A percentile compares a stretch with the other conserved stretches of the same genome.
Evolutionary conservation across 169 alveolate species (phyloP).

Genomic region (Plasmodium reichenowi): DNA sequence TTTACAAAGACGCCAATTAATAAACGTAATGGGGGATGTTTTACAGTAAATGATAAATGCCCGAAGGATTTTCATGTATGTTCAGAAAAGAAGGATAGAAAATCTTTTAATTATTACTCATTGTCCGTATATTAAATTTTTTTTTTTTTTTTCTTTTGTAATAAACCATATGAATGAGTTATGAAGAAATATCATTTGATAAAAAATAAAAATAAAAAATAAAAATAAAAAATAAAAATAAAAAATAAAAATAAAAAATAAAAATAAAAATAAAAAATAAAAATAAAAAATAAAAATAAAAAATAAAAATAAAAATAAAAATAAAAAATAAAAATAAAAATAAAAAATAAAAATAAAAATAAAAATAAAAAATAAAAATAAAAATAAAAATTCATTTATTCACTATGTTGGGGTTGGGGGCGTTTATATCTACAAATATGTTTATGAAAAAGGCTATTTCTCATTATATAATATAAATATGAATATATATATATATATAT

Average conservation of each 20-base stretch:
- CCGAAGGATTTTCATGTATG: slow-evolving; percentile 59
- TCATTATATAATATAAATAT: too few relatives aligned
- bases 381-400: background rate
- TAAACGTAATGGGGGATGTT: slow-evolving; percentile 44
- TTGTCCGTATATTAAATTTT: slow-evolving; percentile 59
- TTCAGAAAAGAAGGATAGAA: slow-evolving; percentile 34
- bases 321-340: too few relatives aligned
- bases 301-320: background rate
- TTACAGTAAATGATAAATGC: slow-evolving; percentile 34
- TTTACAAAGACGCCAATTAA: slow-evolving; percentile 41
- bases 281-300: too few relatives aligned
- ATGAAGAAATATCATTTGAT: too few relatives aligned
- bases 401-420: too few relatives aligned
- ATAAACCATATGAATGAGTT: too few relatives aligned
- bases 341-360: background rate
- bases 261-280: background rate
- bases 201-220: background rate
- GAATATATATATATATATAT: too few relatives aligned
- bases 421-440: too few relatives aligned
- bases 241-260: background rate
- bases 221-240: background rate
- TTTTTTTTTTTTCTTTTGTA: background rate
- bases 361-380: background rate
- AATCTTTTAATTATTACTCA: slow-evolving; percentile 42
- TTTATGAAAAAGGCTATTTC: too few relatives aligned